phyloP scores from a whole-genome alignment of 148 eudicot genomes.

The Polygonum aviculare region DNA sequence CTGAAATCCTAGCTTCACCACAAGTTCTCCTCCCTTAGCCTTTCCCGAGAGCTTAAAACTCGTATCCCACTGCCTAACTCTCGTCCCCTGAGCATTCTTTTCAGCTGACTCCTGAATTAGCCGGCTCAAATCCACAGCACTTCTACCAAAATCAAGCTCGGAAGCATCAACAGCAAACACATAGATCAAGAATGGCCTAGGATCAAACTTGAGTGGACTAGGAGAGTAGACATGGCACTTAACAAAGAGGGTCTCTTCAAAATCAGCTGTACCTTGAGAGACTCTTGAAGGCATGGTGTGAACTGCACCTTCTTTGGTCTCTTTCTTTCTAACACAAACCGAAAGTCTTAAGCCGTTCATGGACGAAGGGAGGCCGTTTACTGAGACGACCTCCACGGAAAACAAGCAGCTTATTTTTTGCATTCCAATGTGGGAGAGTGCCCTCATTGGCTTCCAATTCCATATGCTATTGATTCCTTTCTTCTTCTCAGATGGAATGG shows the following conservation, averaged over 20 bases:
- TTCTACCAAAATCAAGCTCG: slow-evolving; percentile 80
- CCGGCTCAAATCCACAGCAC: slow-evolving; percentile 60
- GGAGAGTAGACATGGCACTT: slow-evolving; percentile 66
- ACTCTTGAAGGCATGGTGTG: slow-evolving; percentile 96
- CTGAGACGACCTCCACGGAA: slow-evolving; percentile 81
- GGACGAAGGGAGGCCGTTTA: slow-evolving; percentile 69
- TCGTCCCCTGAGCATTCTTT: slow-evolving; percentile 52
- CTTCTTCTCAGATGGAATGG: slow-evolving; percentile 29
- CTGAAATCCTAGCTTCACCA: slow-evolving; percentile 76
- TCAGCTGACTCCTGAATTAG: slow-evolving; percentile 72
- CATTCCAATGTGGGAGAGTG: slow-evolving; percentile 73
- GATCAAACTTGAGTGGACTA: slow-evolving; percentile 43
- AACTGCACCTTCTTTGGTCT: slow-evolving; percentile 76
- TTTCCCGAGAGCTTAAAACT: slow-evolving; percentile 67
- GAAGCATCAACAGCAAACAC: slow-evolving; percentile 72
- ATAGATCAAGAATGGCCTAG: slow-evolving; percentile 68
- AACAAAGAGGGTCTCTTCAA: slow-evolving; percentile 77
- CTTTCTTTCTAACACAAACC: slow-evolving; percentile 82
- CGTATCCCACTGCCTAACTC: slow-evolving; percentile 83
- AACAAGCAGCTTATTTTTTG: slow-evolving; percentile 88
- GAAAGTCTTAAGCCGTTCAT: slow-evolving; percentile 90
- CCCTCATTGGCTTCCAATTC: slow-evolving; percentile 96
- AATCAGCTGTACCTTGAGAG: slow-evolving; percentile 86
- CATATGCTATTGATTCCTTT: slow-evolving; percentile 47
- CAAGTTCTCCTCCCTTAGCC: slow-evolving; percentile 82